phyloP scores from a whole-genome alignment of 768 basidiomycete genomes.

The Phlebiopsis flavidoalba region DNA sequence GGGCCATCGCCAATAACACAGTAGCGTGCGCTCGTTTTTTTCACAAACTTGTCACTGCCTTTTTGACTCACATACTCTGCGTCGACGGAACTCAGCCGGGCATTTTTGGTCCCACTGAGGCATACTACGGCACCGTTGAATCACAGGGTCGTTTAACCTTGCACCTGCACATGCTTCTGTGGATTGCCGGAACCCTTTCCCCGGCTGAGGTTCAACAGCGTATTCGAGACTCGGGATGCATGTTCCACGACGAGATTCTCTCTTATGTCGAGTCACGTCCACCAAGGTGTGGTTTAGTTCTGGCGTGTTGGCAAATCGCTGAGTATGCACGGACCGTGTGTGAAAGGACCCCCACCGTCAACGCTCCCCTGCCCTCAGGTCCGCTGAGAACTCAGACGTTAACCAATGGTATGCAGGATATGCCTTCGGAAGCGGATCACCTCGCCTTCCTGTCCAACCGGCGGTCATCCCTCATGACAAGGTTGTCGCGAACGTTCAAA shows the following conservation, averaged over 20 bases:
- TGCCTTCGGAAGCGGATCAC: too few relatives aligned
- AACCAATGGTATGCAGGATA: too few relatives aligned
- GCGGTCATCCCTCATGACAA: too few relatives aligned
- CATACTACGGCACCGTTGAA: slow-evolving; percentile 37
- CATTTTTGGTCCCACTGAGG: slow-evolving; percentile 25
- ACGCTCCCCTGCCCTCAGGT: too few relatives aligned
- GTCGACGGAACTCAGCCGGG: slow-evolving; percentile 1
- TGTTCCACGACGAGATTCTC: not conserved
- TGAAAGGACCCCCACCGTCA: too few relatives aligned
- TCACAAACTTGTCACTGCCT: slow-evolving; percentile 2
- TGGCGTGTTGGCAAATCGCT: too few relatives aligned
- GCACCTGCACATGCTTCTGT: slow-evolving; percentile 34
- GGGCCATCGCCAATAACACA: slow-evolving; percentile 9
- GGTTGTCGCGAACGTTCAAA: too few relatives aligned
- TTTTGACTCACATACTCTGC: slow-evolving; percentile 8
- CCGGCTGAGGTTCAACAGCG: slow-evolving; percentile 10
- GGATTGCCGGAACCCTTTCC: slow-evolving; percentile 20
- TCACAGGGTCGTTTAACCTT: slow-evolving; percentile 33
- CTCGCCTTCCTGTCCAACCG: too few relatives aligned
- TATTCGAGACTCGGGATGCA: not conserved
- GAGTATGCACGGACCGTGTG: too few relatives aligned
- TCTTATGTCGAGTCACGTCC: slow-evolving; percentile 1
- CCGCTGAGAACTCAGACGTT: too few relatives aligned
- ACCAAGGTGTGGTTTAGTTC: not conserved
- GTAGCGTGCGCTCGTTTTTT: slow-evolving; percentile 12